Evolutionary conservation across 345 rosid species (phyloP), one percentile per base, ranked within the genome.

Genomic region (Heritiera fomes): DNA sequence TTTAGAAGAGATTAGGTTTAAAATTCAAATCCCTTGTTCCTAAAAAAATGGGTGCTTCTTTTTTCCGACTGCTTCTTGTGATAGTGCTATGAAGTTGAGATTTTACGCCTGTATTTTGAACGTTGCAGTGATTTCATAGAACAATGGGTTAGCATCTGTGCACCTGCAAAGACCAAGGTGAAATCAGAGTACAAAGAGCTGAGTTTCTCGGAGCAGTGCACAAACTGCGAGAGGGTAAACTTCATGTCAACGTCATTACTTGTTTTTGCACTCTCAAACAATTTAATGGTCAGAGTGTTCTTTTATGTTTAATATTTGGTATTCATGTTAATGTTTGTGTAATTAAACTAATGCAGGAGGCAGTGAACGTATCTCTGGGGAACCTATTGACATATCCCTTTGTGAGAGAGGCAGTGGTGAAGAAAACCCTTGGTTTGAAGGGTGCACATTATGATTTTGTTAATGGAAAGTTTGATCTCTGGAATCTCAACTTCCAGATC

Each of bases 361-460:
- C 94, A 0, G 96, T 93, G 90, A 93, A 93, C 70, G 91, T 91
- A 71, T 93, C 96, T 0, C 80, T 93, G 34, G 94, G 87, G 64
- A 91, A 93, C 82, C 82, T 93, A 10, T 77, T 93, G 84, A 88
- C 98, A 9, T 93, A 93, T 70, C 93, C 98, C 32, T 91, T 85
- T 34, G 98, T 93, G 87, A 91, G 92, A 53, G 91, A 93, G 67
- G 85, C 85, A 5, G 90, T 86, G n/a, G 82, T 84, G 84, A 87
- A 86, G 77, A 89, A 89, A 23, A 78, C 78, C 2, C 69, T 93
- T 56, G 34, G 82, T 6, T 77, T 91, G 77, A 89, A 89, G 80
- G 98, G 98, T 23, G 98, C 92, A 55, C 90, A 90, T 79, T 93
- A 93, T 59, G 93, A 93, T 77, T 93, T 93, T 18, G 87, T 93